phyloP scores from a whole-genome alignment of 495 filamentous ascomycete genomes.

The Astrocystis sublimbata region DNA sequence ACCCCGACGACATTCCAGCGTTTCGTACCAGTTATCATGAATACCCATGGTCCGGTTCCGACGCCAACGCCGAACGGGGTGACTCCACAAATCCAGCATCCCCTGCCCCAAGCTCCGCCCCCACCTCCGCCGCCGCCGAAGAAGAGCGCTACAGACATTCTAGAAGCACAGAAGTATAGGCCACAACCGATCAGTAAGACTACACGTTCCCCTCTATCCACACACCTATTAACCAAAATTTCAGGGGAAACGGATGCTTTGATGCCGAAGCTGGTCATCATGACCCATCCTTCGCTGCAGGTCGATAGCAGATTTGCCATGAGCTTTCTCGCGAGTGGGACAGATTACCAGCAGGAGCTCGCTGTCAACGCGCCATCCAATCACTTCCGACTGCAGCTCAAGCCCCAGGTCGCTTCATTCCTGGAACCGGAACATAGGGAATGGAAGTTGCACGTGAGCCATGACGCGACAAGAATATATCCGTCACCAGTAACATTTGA shows the following conservation, averaged over 20 bases:
- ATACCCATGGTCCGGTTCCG: too few relatives aligned
- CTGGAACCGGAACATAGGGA: conserved; percentile 56
- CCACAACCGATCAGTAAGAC: conserved; percentile 25
- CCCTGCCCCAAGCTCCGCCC: conserved; percentile 13
- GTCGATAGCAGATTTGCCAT: conserved; percentile 54
- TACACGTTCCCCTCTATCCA: neutral
- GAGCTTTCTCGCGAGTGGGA: conserved; percentile 61
- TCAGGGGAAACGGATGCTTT: conserved; percentile 54
- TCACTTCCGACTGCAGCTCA: conserved; percentile 66
- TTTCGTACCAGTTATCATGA: conserved; percentile 27
- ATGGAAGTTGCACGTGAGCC: conserved; percentile 63
- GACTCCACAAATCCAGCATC: conserved; percentile 23
- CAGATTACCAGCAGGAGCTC: conserved; percentile 64
- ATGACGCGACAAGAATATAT: conserved; percentile 48
- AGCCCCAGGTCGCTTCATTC: conserved; percentile 57
- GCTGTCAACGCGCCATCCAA: conserved; percentile 63
- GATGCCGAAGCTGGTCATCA: conserved; percentile 64
- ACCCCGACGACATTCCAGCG: conserved; percentile 28
- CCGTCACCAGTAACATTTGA: conserved; percentile 23
- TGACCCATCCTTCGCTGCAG: conserved; percentile 63
- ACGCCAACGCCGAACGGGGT: conserved; percentile 38
- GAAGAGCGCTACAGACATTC: conserved; percentile 25
- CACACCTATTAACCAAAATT: conserved; percentile 37
- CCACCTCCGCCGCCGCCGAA: conserved; percentile 22
- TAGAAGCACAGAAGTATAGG: conserved; percentile 30